Evolutionary conservation across 352 stramenopile species (phyloP).

Genomic region (Globisporangium spiculum): DNA sequence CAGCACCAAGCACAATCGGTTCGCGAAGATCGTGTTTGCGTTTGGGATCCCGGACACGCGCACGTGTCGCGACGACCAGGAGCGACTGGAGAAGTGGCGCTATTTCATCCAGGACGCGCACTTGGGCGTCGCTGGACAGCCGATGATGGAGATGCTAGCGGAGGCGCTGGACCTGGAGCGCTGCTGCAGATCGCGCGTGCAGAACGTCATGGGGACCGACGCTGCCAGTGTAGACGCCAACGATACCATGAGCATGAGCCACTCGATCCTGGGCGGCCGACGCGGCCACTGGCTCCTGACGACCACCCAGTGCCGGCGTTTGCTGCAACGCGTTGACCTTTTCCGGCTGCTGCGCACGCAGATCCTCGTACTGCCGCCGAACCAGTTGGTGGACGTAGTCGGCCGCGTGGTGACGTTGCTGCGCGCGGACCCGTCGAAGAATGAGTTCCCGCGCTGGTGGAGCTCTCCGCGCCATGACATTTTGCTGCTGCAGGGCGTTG

Average conservation of each 20-base stretch:
- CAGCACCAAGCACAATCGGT: slow-evolving; percentile 51
- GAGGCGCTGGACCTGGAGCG: slow-evolving; percentile 68
- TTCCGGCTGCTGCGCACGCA: slow-evolving; percentile 73
- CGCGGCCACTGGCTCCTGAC: slow-evolving; percentile 64
- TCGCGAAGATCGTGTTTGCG: slow-evolving; percentile 75
- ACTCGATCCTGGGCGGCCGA: slow-evolving; percentile 63
- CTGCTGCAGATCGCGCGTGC: slow-evolving; percentile 42
- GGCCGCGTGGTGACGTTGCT: slow-evolving; percentile 45
- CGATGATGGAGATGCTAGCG: slow-evolving; percentile 42
- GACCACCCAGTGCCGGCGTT: slow-evolving; percentile 46
- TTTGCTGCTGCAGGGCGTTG: slow-evolving; percentile 75
- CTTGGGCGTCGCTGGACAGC: slow-evolving; percentile 34
- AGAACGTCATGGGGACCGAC: background rate
- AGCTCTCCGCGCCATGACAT: slow-evolving; percentile 72
- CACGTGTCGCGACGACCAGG: slow-evolving; percentile 43
- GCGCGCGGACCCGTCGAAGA: slow-evolving; percentile 1
- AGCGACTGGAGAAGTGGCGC: slow-evolving; percentile 73
- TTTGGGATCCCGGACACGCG: slow-evolving; percentile 74
- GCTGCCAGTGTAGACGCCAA: background rate
- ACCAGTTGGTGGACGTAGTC: slow-evolving; percentile 60
- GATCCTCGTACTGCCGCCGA: slow-evolving; percentile 61
- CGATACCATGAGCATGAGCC: slow-evolving; percentile 20
- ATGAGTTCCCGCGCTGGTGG: slow-evolving; percentile 71
- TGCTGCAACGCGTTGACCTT: slow-evolving; percentile 78
- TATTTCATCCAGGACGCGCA: slow-evolving; percentile 66